phyloP scores from a whole-genome alignment of 257 asterid genomes.

The Fraxinus pennsylvanica region DNA sequence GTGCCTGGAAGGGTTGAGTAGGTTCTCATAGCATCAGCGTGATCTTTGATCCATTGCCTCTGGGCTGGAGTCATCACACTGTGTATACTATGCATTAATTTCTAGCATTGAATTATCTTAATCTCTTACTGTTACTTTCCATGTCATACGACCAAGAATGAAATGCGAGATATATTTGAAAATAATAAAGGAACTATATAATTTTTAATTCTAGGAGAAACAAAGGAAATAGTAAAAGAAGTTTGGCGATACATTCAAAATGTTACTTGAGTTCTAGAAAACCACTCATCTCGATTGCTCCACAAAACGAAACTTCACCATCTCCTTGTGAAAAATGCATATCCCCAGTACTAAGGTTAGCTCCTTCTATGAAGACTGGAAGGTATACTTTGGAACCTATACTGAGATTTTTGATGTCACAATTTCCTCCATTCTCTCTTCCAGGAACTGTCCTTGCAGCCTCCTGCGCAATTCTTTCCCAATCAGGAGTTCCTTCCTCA shows the following conservation, averaged over 20 bases:
- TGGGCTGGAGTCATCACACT: too few relatives aligned
- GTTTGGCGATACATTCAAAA: slow-evolving; percentile 18
- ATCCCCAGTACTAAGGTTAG: slow-evolving; percentile 93
- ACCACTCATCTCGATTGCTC: slow-evolving; percentile 98
- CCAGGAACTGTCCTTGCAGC: slow-evolving; percentile 97
- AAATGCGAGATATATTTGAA: too few relatives aligned
- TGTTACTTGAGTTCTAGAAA: slow-evolving; percentile 89
- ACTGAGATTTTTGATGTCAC: slow-evolving; percentile 93
- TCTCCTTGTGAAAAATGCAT: slow-evolving; percentile 99
- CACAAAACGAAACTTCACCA: slow-evolving; percentile 91
- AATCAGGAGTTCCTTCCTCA: slow-evolving; percentile 67
- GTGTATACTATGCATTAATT: not conserved
- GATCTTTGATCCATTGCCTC: too few relatives aligned
- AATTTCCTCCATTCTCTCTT: slow-evolving; percentile 92
- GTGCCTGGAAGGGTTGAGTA: too few relatives aligned
- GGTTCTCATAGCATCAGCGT: too few relatives aligned
- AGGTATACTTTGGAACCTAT: slow-evolving; percentile 90
- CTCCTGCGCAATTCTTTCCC: slow-evolving; percentile 80
- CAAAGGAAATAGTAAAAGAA: not conserved
- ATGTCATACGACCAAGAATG: too few relatives aligned
- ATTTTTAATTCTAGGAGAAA: not conserved
- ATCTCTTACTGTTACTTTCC: too few relatives aligned
- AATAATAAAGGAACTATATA: too few relatives aligned
- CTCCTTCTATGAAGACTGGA: slow-evolving; percentile 94
- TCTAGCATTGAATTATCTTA: too few relatives aligned